phyloP scores from a whole-genome alignment of 2,329 filamentous ascomycete species.

The Didymella lethalis region DNA sequence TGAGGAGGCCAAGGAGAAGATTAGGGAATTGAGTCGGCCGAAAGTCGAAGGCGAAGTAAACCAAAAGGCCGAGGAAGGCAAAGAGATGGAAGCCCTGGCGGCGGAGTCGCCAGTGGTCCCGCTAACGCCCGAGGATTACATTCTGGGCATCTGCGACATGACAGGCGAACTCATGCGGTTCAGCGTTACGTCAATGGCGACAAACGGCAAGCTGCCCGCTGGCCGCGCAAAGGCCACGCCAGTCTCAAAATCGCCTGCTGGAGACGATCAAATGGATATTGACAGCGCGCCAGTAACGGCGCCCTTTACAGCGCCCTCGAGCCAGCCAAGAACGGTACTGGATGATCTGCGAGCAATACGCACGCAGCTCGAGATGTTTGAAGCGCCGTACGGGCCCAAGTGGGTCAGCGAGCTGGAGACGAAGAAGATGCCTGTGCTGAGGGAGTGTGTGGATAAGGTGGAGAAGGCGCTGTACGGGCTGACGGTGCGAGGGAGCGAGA shows the following conservation, averaged over 20 bases:
- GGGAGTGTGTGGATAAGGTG: slow-evolving; percentile 89
- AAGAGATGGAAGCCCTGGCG: neutral
- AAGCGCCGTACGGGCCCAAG: slow-evolving; percentile 62
- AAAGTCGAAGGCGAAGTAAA: neutral
- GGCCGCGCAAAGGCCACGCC: slow-evolving; percentile 34
- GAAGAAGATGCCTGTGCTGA: slow-evolving; percentile 87
- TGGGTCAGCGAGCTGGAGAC: slow-evolving; percentile 68
- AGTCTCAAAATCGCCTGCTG: slow-evolving; percentile 18
- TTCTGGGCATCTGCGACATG: slow-evolving; percentile 90
- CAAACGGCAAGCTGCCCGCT: slow-evolving; percentile 65
- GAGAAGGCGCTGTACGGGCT: slow-evolving; percentile 90
- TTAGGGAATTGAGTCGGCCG: slow-evolving; percentile 46
- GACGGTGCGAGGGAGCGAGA: slow-evolving; percentile 83
- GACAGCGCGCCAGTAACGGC: slow-evolving; percentile 36
- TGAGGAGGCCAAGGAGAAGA: slow-evolving; percentile 61
- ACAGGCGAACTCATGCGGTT: slow-evolving; percentile 98
- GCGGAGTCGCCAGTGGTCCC: slow-evolving; percentile 54
- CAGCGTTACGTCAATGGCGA: slow-evolving; percentile 85
- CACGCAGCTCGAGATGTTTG: slow-evolving; percentile 76
- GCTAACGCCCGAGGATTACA: slow-evolving; percentile 82
- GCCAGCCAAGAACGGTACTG: slow-evolving; percentile 69
- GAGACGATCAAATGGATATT: slow-evolving; percentile 46
- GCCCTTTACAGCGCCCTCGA: neutral
- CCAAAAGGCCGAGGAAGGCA: slow-evolving; percentile 2
- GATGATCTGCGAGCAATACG: slow-evolving; percentile 81